Base-by-base conservation (phyloP, 1,284 basidiomycete species). In the Jaminaea rosea region DNA sequence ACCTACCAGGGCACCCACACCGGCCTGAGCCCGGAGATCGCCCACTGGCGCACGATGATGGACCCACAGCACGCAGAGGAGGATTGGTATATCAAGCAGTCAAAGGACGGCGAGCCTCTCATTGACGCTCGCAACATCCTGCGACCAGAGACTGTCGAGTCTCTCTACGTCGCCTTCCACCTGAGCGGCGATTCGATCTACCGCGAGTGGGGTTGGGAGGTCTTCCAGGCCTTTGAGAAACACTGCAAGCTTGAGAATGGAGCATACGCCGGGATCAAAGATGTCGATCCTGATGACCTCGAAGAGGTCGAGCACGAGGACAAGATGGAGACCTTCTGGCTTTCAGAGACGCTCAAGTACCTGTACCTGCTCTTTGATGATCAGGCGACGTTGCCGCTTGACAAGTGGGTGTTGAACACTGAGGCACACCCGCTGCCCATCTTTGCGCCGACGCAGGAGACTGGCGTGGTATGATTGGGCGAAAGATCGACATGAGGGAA, bases 331-430 rank as follows among this genome's bases (percentile, higher is more conserved):
- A 62, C 59, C 9, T 73, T 73, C 45, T 73, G 70, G 70, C 73
- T 86, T 83, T 76, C 73, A 83, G 91, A 96, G 76, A 96, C 91
- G 4, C 76, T 97, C 52, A 97, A 98, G 75, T 98, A 98, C 75
- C 78, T 98, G 36, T 96, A 87, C 71, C 76, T 97, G 56, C 77
- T 94, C 4, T 97, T 94, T 72, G 83, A 84, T 45, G 87, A 89
- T 63, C 80, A 81, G 15, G 78, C 77, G 46, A 71, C 79, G 1
- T 58, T 87, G 46, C 82, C 84, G 10, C 74, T 94, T 55, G 80
- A 83, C 58, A 78, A 80, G 57, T 88, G 84, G 73, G 85, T 88
- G 27, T 84, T 90, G 71, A 90, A 88, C 69, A 91, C 88, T 3
- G 88, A 73, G 42, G 71, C 71, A 3, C 71, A 73, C 49, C 71